These are phyloP conservation scores for Acidomyces sp. DNA, from an alignment of 495 filamentous ascomycete species.

Conservation along the genomic window DNA sequence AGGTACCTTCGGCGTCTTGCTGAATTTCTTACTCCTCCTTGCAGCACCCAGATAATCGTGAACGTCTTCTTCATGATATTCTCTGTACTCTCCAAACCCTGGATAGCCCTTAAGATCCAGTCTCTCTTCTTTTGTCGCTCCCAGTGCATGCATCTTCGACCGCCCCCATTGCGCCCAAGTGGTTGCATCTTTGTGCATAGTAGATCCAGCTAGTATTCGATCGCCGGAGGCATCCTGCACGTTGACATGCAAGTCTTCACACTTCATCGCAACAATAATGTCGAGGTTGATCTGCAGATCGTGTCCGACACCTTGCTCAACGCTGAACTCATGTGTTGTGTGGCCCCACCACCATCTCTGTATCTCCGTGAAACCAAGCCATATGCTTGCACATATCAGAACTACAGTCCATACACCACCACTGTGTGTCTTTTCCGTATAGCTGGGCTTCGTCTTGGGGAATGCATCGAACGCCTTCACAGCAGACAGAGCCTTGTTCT, in stretches of 20 bases:
- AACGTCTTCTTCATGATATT: slow-evolving; percentile 52
- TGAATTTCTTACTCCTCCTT: slow-evolving; percentile 50
- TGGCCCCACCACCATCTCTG: slow-evolving; percentile 67
- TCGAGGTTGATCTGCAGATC: slow-evolving; percentile 89
- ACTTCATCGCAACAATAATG: slow-evolving; percentile 82
- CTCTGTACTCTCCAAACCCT: slow-evolving; percentile 9
- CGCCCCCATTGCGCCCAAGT: slow-evolving; percentile 58
- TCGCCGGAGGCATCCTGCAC: slow-evolving; percentile 94
- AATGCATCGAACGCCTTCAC: slow-evolving; percentile 92
- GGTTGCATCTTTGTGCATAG: slow-evolving; percentile 63
- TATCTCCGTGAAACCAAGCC: slow-evolving; percentile 67
- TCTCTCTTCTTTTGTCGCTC: slow-evolving; percentile 30
- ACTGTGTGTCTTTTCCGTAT: slow-evolving; percentile 62
- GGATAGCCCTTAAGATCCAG: slow-evolving; percentile 14
- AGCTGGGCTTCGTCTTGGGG: slow-evolving; percentile 92
- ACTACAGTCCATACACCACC: slow-evolving; percentile 90
- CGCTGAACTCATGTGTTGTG: slow-evolving; percentile 78
- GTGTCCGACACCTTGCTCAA: slow-evolving; percentile 85
- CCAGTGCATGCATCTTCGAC: slow-evolving; percentile 52
- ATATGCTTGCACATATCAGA: slow-evolving; percentile 54
- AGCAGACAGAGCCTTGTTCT: slow-evolving; percentile 45
- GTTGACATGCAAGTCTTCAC: slow-evolving; percentile 81
- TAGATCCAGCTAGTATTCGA: slow-evolving; percentile 67
- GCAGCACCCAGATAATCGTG: slow-evolving; percentile 58
- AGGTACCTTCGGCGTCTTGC: slow-evolving; percentile 55